Conservation (phyloP, 257 asterid species). For the Rubia yunnanensis region DNA sequence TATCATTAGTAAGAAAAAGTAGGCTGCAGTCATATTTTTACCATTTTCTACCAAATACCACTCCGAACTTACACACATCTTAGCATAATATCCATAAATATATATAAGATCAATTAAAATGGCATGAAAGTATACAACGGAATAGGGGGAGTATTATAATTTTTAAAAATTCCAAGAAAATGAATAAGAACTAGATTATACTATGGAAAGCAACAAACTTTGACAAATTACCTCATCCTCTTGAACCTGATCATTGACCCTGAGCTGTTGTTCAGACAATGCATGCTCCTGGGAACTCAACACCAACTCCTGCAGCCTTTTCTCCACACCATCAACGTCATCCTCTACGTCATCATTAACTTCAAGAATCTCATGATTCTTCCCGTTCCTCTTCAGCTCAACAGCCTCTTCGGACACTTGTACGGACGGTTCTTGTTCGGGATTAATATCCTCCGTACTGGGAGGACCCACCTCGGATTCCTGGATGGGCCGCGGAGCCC, state of each 20-base stretch:
- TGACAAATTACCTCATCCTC: constrained; percentile 63
- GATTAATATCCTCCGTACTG: not conserved
- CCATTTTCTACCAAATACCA: no score
- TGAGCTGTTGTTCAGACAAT: constrained; percentile 45
- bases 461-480: constrained; percentile 17
- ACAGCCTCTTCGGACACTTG: not conserved
- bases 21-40: no score
- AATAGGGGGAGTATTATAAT: no score
- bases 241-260: constrained; percentile 56
- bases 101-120: not conserved
- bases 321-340: constrained; percentile 30
- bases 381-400: constrained; percentile 8
- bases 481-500: constrained; percentile 17
- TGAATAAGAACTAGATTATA: no score
- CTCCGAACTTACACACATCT: not conserved
- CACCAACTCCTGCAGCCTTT: constrained; percentile 43
- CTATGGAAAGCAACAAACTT: constrained; percentile 5
- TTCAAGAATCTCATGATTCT: constrained; percentile 5
- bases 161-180: no score
- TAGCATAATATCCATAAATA: not conserved
- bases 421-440: constrained; percentile 18
- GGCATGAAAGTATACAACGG: no score
- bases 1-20: no score
- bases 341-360: constrained; percentile 17
- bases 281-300: constrained; percentile 34